Conservation (phyloP, 1,284 basidiomycete genomes). For the Grifola frondosa region DNA sequence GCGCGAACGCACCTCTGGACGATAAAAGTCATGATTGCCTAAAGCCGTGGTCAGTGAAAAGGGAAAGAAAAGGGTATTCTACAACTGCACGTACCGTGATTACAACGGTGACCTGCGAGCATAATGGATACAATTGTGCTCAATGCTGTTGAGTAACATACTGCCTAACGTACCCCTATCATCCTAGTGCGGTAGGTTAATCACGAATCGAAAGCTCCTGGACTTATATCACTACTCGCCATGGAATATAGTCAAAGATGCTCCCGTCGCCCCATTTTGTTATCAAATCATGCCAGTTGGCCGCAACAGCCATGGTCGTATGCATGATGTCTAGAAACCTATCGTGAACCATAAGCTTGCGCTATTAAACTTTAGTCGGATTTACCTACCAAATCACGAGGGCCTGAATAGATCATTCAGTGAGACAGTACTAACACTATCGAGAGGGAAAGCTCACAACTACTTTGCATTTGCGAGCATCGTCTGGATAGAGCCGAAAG, state of each 20-base stretch:
- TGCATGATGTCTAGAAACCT: constrained; percentile 36
- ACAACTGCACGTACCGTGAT: constrained; percentile 11
- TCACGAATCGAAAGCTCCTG: too few species aligned
- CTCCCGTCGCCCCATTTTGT: constrained; percentile 24
- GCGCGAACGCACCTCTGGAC: constrained; percentile 13
- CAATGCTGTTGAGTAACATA: too few species aligned
- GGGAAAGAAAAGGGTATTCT: not conserved
- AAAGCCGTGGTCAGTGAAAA: not conserved
- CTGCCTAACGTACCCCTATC: constrained; percentile 16
- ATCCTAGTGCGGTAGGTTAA: too few species aligned
- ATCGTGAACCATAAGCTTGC: too few species aligned
- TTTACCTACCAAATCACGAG: constrained; percentile 16
- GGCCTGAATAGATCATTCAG: constrained; percentile 6
- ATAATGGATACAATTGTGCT: not conserved
- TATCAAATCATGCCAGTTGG: constrained; percentile 36
- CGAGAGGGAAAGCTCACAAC: constrained; percentile 10
- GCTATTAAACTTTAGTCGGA: not conserved
- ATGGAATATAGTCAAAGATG: constrained; percentile 29
- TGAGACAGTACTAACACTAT: too few species aligned
- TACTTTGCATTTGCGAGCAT: constrained; percentile 18
- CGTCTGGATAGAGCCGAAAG: constrained; percentile 15
- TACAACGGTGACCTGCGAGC: constrained; percentile 12
- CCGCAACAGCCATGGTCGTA: constrained; percentile 30
- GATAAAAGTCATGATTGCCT: constrained; percentile 18
- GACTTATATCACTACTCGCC: too few species aligned